These are phyloP conservation scores for Xylaria sp. DNA, from an alignment of 2,329 filamentous ascomycete genomes.

Conservation along the genomic window DNA sequence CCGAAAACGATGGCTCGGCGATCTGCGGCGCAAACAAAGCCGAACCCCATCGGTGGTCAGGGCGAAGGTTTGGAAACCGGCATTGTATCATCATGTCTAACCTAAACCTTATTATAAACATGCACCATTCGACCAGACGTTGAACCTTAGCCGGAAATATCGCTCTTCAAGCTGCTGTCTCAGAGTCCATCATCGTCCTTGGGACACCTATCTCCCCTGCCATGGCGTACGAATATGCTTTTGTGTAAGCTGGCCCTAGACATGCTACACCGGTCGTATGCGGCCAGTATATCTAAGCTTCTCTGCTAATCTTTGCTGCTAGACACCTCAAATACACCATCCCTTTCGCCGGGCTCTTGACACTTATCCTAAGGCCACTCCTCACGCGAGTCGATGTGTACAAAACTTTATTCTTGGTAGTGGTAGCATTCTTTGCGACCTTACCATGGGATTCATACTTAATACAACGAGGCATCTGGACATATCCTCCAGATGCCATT, in stretches of 20 bases:
- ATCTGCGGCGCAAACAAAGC: conserved; percentile 8
- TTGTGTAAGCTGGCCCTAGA: conserved; percentile 43
- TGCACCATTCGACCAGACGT: conserved; percentile 6
- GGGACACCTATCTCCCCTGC: conserved; percentile 14
- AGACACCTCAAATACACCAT: conserved; percentile 76
- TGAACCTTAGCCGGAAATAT: background rate
- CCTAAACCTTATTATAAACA: conserved; percentile 35
- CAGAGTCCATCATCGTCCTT: conserved; percentile 13
- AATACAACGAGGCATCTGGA: conserved; percentile 74
- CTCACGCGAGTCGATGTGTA: conserved; percentile 70
- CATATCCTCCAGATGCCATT: conserved; percentile 73
- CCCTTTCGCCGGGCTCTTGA: conserved; percentile 68
- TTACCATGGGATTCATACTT: conserved; percentile 83
- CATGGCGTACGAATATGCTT: conserved; percentile 48
- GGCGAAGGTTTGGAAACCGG: background rate
- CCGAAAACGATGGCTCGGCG: conserved; percentile 23
- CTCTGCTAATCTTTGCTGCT: conserved; percentile 14
- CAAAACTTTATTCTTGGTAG: conserved; percentile 69
- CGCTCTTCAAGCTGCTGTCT: conserved; percentile 5
- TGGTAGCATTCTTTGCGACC: conserved; percentile 72
- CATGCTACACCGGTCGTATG: background rate
- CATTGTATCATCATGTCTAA: conserved; percentile 25
- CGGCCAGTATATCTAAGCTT: background rate
- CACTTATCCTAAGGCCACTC: conserved; percentile 68
- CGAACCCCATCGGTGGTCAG: conserved; percentile 23